Evolutionary conservation across 768 basidiomycete species (phyloP).

Genomic region (Termitomyces sp.): DNA sequence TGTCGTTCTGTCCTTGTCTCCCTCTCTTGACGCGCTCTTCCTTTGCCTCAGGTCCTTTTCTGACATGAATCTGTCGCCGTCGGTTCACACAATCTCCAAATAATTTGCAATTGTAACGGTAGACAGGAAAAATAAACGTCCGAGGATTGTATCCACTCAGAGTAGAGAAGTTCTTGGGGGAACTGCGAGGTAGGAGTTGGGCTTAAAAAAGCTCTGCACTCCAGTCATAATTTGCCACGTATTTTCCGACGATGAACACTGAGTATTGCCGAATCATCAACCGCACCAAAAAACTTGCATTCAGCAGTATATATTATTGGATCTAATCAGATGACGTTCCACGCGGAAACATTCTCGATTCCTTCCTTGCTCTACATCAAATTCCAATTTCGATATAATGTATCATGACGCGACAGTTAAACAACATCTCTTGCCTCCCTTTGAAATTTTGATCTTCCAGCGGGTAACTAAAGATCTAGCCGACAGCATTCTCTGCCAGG

Average conservation of each 20-base stretch:
- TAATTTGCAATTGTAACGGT: not conserved
- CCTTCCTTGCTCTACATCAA: too few species aligned
- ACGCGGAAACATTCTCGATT: too few species aligned
- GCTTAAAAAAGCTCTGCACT: not conserved
- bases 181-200: not conserved
- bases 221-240: slow-evolving; percentile 2
- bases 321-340: not conserved
- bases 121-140: not conserved
- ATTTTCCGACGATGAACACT: slow-evolving; percentile 8
- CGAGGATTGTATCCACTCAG: too few species aligned
- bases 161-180: not conserved
- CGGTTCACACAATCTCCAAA: not conserved
- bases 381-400: too few species aligned
- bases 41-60: slow-evolving; percentile 3
- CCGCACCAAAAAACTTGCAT: not conserved
- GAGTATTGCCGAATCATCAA: slow-evolving; percentile 2
- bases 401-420: too few species aligned
- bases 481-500: too few species aligned
- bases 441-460: too few species aligned
- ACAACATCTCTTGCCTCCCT: too few species aligned
- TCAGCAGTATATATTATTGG: not conserved
- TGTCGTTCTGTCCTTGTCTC: not conserved
- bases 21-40: slow-evolving; percentile 4
- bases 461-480: too few species aligned
- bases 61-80: not conserved